Evolutionary conservation across 306 rosid genomes (phyloP), one percentile per base, ranked within the genome.

Genomic region (Prunus fruticosa): DNA sequence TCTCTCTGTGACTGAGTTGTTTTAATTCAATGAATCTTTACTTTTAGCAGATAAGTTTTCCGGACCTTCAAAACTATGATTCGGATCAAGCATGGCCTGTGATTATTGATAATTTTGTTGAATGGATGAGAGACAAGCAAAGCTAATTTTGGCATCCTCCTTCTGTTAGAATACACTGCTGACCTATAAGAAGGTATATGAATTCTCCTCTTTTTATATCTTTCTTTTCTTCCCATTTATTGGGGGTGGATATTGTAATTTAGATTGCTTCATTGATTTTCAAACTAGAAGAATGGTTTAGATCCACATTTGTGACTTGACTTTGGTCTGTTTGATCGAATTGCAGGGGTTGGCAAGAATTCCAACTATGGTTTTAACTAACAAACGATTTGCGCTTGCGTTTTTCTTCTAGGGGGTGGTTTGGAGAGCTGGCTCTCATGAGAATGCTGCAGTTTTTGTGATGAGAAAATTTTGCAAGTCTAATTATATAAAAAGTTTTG

Each of bases 71-170:
- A 66, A 78, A 82, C 19, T 87, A 89, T 71, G 93, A 91, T 74
- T 65, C 91, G 30, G 74, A 76, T 72, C 87, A 79, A 77, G 89
- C 90, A n/a, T 91, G 96, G 93, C 91, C 93, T 32, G 89, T 86
- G 82, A 79, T 88, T 81, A 67, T 88, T 45, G 96, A 91, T 81
- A 78, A 38, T 73, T 88, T 87, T 79, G 96, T 89, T 75, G 96
- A 91, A 56, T 91, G 96, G 93, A 65, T 89, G 80, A 86, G 77
- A 77, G 91, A 32, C 52, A 78, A 70, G 67, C 23, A 43, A 76
- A 58, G 74, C 52, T 81, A 72, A 20, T 56, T 63, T 30, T 49
- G 50, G 65, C 75, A 47, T 53, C 50, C 32, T 58, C 65, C 34
- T 71, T 52, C 5, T 56, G 22, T 53, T 47, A 38, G 65, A 32